Evolutionary conservation across 179 eudicot species (phyloP).

Genomic region (Beta lomatogona): DNA sequence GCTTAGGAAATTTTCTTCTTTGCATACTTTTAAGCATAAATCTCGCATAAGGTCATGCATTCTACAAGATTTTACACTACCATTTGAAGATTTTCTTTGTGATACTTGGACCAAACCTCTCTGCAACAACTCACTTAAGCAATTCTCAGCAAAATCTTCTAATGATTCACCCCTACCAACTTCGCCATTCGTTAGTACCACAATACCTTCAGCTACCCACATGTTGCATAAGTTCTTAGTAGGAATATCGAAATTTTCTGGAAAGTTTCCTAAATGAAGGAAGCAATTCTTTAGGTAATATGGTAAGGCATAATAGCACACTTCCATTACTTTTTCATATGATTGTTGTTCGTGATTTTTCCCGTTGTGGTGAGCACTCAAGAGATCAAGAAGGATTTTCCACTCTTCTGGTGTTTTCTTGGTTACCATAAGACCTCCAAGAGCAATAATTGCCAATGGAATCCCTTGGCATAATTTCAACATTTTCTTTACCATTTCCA

Average conservation of each 20-base stretch:
- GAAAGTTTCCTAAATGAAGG: constrained; percentile 41
- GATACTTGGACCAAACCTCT: constrained; percentile 45
- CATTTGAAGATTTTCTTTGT: constrained; percentile 20
- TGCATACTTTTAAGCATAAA: constrained; percentile 31
- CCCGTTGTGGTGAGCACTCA: constrained; percentile 22
- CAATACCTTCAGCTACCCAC: constrained; percentile 49
- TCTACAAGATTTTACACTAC: constrained; percentile 36
- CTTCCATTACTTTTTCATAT: constrained; percentile 28
- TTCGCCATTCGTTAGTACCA: constrained; percentile 14
- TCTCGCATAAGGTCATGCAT: constrained; percentile 40
- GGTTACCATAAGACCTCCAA: constrained; percentile 48
- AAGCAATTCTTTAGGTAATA: constrained; percentile 46
- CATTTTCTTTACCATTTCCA: constrained; percentile 42
- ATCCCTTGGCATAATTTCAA: constrained; percentile 46
- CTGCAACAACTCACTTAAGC: constrained; percentile 39
- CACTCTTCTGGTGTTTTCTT: constrained; percentile 42
- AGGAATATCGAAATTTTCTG: constrained; percentile 38
- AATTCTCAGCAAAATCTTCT: constrained; percentile 39
- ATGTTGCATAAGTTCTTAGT: constrained; percentile 33
- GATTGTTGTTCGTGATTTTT: constrained; percentile 25
- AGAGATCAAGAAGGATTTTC: constrained; percentile 32
- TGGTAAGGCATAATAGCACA: constrained; percentile 46
- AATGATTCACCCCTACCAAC: constrained; percentile 25
- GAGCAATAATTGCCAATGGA: constrained; percentile 47
- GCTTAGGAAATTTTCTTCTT: constrained; percentile 30